A percentile compares a stretch with the other conserved stretches of the same genome.
Evolutionary conservation across 805 yeast species (phyloP).

Genomic region (Kodamaea kaohsiungensis): DNA sequence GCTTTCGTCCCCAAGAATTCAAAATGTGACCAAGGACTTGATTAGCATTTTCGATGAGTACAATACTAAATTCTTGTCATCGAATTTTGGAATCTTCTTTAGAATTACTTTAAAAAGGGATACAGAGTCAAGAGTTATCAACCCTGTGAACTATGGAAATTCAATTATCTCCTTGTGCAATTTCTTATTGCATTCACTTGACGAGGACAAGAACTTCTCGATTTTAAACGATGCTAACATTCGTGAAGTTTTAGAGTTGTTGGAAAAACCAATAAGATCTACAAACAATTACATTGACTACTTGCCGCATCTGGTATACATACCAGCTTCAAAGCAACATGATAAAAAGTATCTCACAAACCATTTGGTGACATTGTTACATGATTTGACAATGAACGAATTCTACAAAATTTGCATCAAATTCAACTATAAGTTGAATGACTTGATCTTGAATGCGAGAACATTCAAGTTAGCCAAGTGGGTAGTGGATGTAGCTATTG

Average conservation of each 20-base stretch:
- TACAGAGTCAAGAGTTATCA: conserved; percentile 59
- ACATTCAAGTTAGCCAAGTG: conserved; percentile 70
- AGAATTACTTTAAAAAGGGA: conserved; percentile 48
- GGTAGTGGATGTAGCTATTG: conserved; percentile 66
- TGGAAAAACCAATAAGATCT: conserved; percentile 58
- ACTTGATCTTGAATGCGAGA: conserved; percentile 59
- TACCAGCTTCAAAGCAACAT: conserved; percentile 23
- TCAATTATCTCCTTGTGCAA: conserved; percentile 63
- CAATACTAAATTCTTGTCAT: conserved; percentile 25
- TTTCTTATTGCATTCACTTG: conserved; percentile 57
- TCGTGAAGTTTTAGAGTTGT: conserved; percentile 56
- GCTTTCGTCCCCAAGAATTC: background rate
- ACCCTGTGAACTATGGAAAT: conserved; percentile 60
- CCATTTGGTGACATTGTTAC: conserved; percentile 54
- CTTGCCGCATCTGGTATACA: conserved; percentile 49
- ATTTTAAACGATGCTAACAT: conserved; percentile 50
- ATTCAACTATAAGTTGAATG: conserved; percentile 64
- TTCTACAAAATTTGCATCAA: conserved; percentile 65
- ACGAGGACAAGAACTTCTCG: conserved; percentile 60
- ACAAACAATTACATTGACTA: conserved; percentile 37
- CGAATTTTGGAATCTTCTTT: conserved; percentile 38
- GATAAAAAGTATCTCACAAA: conserved; percentile 16
- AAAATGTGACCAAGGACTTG: background rate
- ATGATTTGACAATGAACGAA: conserved; percentile 63
- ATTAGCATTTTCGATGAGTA: conserved; percentile 8